phyloP scores from a whole-genome alignment of 2,329 filamentous ascomycete species.

The Sphaerulina vaccinii region DNA sequence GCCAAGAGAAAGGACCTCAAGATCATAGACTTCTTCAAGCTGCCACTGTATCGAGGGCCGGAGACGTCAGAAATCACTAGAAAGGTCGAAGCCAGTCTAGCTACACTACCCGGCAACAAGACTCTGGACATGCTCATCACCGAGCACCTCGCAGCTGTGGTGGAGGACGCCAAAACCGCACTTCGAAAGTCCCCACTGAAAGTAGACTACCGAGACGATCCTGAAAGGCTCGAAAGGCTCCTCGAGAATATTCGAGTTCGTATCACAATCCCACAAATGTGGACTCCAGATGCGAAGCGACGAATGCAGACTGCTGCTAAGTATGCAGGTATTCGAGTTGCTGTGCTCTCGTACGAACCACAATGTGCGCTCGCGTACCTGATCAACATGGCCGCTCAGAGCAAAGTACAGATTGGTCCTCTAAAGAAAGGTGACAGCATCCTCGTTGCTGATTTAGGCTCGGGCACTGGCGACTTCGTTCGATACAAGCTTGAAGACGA shows the following conservation, averaged over 20 bases:
- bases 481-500: too few species aligned
- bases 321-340: slow-evolving; percentile 9
- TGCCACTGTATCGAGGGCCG: slow-evolving; percentile 1
- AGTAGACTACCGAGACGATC: background rate
- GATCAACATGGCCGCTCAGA: slow-evolving; percentile 4
- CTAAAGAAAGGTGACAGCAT: slow-evolving; percentile 11
- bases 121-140: slow-evolving; percentile 11
- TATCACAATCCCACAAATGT: slow-evolving; percentile 20
- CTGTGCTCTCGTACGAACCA: slow-evolving; percentile 18
- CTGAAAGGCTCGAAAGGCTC: background rate
- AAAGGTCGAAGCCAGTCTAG: background rate
- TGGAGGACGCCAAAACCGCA: slow-evolving; percentile 8
- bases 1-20: background rate
- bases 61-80: background rate
- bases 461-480: too few species aligned
- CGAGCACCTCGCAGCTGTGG: slow-evolving; percentile 12
- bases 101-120: slow-evolving; percentile 7
- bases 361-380: slow-evolving; percentile 20
- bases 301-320: slow-evolving; percentile 20
- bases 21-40: slow-evolving; percentile 15
- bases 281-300: slow-evolving; percentile 9
- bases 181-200: background rate
- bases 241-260: slow-evolving; percentile 1
- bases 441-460: too few species aligned
- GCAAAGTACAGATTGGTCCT: background rate